Evolutionary conservation across 331 rosid species (phyloP), one percentile per base, ranked within the genome.

Genomic region (Ulmus americana): DNA sequence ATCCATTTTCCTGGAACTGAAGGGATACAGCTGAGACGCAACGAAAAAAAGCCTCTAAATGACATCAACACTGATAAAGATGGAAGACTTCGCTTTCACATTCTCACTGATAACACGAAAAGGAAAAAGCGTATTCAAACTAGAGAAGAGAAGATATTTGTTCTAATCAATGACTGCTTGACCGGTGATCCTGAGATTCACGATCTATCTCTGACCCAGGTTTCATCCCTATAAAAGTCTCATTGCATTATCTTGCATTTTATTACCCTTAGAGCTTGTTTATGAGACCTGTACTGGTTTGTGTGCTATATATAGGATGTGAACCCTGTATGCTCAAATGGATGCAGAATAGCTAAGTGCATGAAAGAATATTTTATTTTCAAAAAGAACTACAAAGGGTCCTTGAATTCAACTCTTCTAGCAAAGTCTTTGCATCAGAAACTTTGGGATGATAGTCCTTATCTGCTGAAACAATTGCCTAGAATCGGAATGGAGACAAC

Each of bases 21-120:
- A 92, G 96, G 96, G 96, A 92, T 92, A 75, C 98, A 92, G 73
- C 98, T 92, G 71, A 83, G 98, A 51, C 96, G 98, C 83, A 89
- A 83, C 56, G 98, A 92, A 80, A 92, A 92, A 86, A 92, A 79
- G 82, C 62, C 83, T 80, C 79, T 92, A 58, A 92, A 92, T 71
- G 96, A 92, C 39, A 77, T 92, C 64, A 89, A 92, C 65, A 74
- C 79, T 68, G 98, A 92, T 80, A 89, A 86, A 80, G 95, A 86
- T 65, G 87, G 80, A 15, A 83, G 96, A 65, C 95, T 92, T 72
- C 90, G 94, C 72, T 88, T 80, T 82, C 95, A 92, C 73, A 71
- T 86, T 74, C 86, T 83, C 62, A 86, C 73, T 70, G 94, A 86
- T 55, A 85, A 77, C 55, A 86, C 94, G 69, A 92, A 80, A 82